phyloP scores from a whole-genome alignment of 352 stramenopile genomes.

The Pythium plurisporium region DNA sequence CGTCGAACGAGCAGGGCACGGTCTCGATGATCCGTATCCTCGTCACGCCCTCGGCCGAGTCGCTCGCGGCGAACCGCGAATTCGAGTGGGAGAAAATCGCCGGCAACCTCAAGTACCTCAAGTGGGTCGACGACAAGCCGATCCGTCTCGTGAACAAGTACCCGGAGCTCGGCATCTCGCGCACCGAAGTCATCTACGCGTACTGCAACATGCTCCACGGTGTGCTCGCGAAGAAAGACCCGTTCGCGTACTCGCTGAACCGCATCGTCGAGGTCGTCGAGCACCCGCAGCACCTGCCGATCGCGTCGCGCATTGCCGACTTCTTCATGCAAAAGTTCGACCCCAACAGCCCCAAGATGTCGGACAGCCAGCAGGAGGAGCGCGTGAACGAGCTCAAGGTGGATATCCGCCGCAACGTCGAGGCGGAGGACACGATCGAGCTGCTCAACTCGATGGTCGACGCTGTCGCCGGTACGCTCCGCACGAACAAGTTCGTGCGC shows the following conservation, averaged over 20 bases:
- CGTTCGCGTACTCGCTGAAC: slow-evolving; percentile 92
- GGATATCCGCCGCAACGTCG: slow-evolving; percentile 70
- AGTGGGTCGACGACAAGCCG: slow-evolving; percentile 82
- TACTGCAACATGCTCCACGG: slow-evolving; percentile 95
- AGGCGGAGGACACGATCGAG: slow-evolving; percentile 66
- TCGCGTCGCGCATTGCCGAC: slow-evolving; percentile 92
- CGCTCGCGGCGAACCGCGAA: slow-evolving; percentile 37
- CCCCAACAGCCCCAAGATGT: slow-evolving; percentile 40
- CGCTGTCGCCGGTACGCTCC: slow-evolving; percentile 64
- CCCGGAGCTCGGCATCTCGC: slow-evolving; percentile 89
- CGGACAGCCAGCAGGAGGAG: slow-evolving; percentile 38
- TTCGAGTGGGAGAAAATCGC: slow-evolving; percentile 83
- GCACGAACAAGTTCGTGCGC: slow-evolving; percentile 81
- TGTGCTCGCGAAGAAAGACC: slow-evolving; percentile 91
- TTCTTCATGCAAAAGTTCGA: slow-evolving; percentile 92
- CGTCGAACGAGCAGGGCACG: slow-evolving; percentile 53
- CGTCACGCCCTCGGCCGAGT: slow-evolving; percentile 61
- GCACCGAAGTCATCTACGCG: slow-evolving; percentile 94
- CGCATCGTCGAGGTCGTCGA: slow-evolving; percentile 93
- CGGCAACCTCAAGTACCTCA: slow-evolving; percentile 87
- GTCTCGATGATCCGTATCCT: slow-evolving; percentile 83
- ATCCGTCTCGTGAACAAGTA: slow-evolving; percentile 74
- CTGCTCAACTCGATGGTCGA: slow-evolving; percentile 79
- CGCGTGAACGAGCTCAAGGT: slow-evolving; percentile 52
- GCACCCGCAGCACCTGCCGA: slow-evolving; percentile 84